Percentiles rank a stretch among this genome's conserved stretches.
These are phyloP conservation scores for Terfezia claveryi DNA, from an alignment of 495 filamentous ascomycete genomes.

Conservation along the genomic window DNA sequence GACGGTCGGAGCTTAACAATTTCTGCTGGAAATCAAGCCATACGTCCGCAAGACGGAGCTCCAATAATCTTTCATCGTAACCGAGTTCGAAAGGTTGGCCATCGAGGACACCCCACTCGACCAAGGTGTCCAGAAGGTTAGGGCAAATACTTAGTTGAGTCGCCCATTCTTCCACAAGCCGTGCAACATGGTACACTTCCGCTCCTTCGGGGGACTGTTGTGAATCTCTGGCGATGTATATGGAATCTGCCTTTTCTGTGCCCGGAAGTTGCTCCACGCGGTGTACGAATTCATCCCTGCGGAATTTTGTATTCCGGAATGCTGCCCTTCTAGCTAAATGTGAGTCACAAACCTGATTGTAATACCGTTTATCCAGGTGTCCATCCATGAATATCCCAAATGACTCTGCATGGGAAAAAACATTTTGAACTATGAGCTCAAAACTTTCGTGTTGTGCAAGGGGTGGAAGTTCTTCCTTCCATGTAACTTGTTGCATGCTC, in stretches of 20 bases:
- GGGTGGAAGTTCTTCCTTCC: conserved; percentile 13
- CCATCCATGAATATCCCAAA: neutral
- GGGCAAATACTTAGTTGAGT: neutral
- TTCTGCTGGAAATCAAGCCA: neutral
- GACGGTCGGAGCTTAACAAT: too few species aligned
- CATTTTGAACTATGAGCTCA: neutral
- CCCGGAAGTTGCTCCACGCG: too few species aligned
- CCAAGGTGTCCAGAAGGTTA: neutral
- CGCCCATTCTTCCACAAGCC: neutral
- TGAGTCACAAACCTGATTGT: neutral
- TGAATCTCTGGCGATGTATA: neutral
- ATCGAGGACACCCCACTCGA: neutral
- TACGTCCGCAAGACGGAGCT: neutral
- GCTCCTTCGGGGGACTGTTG: neutral
- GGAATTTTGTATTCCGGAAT: neutral
- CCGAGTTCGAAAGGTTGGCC: neutral
- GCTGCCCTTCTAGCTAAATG: neutral
- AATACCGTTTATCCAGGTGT: neutral
- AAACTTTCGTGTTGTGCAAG: neutral
- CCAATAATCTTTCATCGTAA: neutral
- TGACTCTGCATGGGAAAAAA: neutral
- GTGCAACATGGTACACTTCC: neutral
- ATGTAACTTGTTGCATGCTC: conserved; percentile 29
- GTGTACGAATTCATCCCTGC: neutral
- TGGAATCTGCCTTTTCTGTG: neutral